Evolutionary conservation across 2,329 filamentous ascomycete species (phyloP).

Genomic region (Botrytis deweyae): DNA sequence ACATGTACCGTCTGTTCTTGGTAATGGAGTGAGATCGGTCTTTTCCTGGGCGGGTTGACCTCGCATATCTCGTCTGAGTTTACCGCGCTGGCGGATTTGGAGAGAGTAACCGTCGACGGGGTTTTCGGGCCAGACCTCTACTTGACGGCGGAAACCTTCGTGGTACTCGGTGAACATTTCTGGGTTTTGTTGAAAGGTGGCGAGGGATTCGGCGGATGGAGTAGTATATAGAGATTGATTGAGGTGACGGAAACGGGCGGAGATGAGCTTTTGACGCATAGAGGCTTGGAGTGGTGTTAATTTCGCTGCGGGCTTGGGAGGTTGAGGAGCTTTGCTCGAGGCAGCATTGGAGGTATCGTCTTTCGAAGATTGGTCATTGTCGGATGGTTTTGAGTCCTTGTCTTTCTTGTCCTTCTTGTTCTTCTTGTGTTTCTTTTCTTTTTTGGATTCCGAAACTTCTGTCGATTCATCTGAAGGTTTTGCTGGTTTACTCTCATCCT

Average conservation of each 20-base stretch:
- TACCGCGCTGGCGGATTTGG: constrained; percentile 67
- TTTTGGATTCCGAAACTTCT: constrained; percentile 25
- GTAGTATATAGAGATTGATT: constrained; percentile 96
- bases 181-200: constrained; percentile 78
- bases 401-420: constrained; percentile 42
- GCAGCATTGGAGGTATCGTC: background rate
- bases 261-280: constrained; percentile 93
- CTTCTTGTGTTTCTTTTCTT: constrained; percentile 40
- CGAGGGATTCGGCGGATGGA: constrained; percentile 78
- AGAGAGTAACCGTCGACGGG: constrained; percentile 85
- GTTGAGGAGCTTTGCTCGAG: constrained; percentile 35
- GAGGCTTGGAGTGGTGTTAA: constrained; percentile 90
- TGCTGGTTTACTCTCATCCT: constrained; percentile 32
- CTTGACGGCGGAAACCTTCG: constrained; percentile 91
- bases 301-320: constrained; percentile 49
- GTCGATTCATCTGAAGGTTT: constrained; percentile 22
- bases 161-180: constrained; percentile 97
- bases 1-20: constrained; percentile 69
- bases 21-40: constrained; percentile 49
- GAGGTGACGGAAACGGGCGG: constrained; percentile 92
- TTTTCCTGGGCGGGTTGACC: constrained; percentile 32
- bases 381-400: constrained; percentile 10
- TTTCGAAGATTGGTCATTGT: background rate
- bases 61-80: constrained; percentile 42
- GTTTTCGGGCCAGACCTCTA: constrained; percentile 94